These are phyloP conservation scores for Allomyces macrogynus DNA, from an alignment of 192 early-diverging fungal genomes.

Conservation along the genomic window DNA sequence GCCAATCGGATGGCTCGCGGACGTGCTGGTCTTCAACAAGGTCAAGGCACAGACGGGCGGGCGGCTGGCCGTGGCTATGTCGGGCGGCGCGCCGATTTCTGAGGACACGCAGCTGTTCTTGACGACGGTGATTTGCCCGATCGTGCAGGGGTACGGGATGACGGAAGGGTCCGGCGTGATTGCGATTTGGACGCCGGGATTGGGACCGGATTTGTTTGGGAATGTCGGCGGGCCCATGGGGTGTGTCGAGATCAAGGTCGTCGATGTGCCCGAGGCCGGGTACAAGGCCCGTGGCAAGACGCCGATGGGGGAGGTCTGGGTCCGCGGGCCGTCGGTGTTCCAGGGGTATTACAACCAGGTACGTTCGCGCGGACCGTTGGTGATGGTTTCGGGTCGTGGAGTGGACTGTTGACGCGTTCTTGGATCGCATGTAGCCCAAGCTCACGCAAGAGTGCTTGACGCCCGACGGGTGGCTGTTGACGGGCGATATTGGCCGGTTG, in stretches of 20 bases:
- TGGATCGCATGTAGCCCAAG: slow-evolving; percentile 7
- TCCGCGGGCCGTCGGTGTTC: slow-evolving; percentile 37
- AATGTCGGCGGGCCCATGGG: slow-evolving; percentile 23
- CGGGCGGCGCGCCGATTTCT: slow-evolving; percentile 53
- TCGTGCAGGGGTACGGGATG: slow-evolving; percentile 52
- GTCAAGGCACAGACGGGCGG: slow-evolving; percentile 49
- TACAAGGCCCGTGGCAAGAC: slow-evolving; percentile 19
- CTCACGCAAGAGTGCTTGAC: slow-evolving; percentile 36
- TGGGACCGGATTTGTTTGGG: slow-evolving; percentile 10
- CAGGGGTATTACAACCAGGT: slow-evolving; percentile 40
- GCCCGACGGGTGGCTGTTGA: slow-evolving; percentile 47
- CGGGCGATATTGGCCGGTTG: slow-evolving; percentile 55
- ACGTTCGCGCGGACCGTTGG: no score
- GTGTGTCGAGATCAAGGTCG: slow-evolving; percentile 38
- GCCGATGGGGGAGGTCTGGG: slow-evolving; percentile 41
- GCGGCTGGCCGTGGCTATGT: slow-evolving; percentile 32
- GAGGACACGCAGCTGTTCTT: slow-evolving; percentile 50
- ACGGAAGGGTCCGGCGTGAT: slow-evolving; percentile 42
- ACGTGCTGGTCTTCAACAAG: slow-evolving; percentile 37
- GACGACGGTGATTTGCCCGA: slow-evolving; percentile 32
- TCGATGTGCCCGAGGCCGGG: slow-evolving; percentile 29
- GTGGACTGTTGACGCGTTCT: no score
- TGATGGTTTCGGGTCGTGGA: no score
- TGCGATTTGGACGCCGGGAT: slow-evolving; percentile 19
- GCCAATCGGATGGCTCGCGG: slow-evolving; percentile 23